phyloP scores from a whole-genome alignment of 176 grass and related monocot genomes.

The Carex kokanica region DNA sequence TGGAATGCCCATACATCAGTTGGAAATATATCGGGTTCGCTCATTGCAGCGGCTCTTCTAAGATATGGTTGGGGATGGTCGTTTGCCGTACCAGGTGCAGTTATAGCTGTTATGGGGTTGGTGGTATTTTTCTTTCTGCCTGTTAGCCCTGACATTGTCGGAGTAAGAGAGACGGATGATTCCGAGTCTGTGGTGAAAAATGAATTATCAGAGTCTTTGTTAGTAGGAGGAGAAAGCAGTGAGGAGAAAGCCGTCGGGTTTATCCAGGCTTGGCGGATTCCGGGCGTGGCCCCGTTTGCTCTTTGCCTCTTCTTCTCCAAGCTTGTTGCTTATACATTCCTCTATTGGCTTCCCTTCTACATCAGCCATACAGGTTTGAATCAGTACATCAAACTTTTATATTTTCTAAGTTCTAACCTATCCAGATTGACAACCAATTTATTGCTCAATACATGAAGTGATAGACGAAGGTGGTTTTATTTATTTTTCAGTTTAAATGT shows the following conservation, averaged over 20 bases:
- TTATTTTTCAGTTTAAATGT: background rate
- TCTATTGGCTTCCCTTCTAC: slow-evolving; percentile 87
- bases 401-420: background rate
- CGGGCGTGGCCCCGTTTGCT: slow-evolving; percentile 70
- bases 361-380: slow-evolving; percentile 82
- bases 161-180: slow-evolving; percentile 38
- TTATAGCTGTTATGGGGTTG: slow-evolving; percentile 51
- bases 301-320: slow-evolving; percentile 87
- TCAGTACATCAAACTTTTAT: background rate
- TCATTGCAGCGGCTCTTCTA: slow-evolving; percentile 61
- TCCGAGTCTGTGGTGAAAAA: slow-evolving; percentile 41
- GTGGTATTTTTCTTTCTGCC: slow-evolving; percentile 59
- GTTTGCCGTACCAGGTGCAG: slow-evolving; percentile 46
- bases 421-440: background rate
- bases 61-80: slow-evolving; percentile 74
- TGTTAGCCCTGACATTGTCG: slow-evolving; percentile 51
- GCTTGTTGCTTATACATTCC: slow-evolving; percentile 79
- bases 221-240: slow-evolving; percentile 27
- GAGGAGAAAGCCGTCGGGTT: slow-evolving; percentile 57
- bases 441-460: slow-evolving; percentile 3
- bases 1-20: slow-evolving; percentile 80
- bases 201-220: slow-evolving; percentile 36
- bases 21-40: slow-evolving; percentile 66
- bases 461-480: background rate
- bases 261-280: slow-evolving; percentile 72